Evolutionary conservation across 1,284 basidiomycete species (phyloP).

Genomic region (Boletus smithii): DNA sequence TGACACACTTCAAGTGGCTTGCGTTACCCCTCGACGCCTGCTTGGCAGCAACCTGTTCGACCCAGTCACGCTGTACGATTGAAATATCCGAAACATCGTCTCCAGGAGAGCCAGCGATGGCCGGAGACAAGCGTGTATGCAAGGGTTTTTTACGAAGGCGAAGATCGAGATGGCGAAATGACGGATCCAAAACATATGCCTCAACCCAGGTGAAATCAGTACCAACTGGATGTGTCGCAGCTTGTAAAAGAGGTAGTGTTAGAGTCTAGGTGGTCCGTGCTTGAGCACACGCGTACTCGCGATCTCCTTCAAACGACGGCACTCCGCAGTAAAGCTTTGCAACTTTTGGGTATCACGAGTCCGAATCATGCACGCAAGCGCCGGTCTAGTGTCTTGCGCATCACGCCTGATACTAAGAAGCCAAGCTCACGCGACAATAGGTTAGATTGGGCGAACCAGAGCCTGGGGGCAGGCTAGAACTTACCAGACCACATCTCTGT

Average conservation of each 20-base stretch:
- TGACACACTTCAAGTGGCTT: constrained; percentile 26
- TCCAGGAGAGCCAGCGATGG: constrained; percentile 57
- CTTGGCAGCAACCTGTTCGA: constrained; percentile 42
- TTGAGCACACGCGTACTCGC: constrained; percentile 16
- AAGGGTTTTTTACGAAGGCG: constrained; percentile 45
- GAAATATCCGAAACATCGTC: constrained; percentile 58
- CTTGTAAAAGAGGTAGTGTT: constrained; percentile 16
- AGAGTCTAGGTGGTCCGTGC: not conserved
- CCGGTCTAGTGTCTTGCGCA: constrained; percentile 11
- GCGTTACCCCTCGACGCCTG: constrained; percentile 31
- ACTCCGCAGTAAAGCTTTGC: constrained; percentile 23
- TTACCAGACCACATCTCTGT: constrained; percentile 20
- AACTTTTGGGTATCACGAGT: constrained; percentile 17
- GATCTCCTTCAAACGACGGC: constrained; percentile 30
- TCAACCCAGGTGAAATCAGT: constrained; percentile 23
- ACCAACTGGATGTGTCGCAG: not conserved
- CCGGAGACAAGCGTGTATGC: constrained; percentile 50
- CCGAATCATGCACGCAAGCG: constrained; percentile 16
- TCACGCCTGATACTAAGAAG: constrained; percentile 19
- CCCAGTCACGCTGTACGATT: constrained; percentile 61
- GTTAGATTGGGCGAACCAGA: constrained; percentile 3
- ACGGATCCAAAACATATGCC: constrained; percentile 11
- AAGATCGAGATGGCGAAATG: constrained; percentile 49
- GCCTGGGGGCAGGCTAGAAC: not conserved
- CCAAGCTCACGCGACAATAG: constrained; percentile 20